A percentile compares a stretch with the other conserved stretches of the same genome.
Evolutionary conservation across 768 basidiomycete genomes (phyloP).

Genomic region (Suillus subalutaceus): DNA sequence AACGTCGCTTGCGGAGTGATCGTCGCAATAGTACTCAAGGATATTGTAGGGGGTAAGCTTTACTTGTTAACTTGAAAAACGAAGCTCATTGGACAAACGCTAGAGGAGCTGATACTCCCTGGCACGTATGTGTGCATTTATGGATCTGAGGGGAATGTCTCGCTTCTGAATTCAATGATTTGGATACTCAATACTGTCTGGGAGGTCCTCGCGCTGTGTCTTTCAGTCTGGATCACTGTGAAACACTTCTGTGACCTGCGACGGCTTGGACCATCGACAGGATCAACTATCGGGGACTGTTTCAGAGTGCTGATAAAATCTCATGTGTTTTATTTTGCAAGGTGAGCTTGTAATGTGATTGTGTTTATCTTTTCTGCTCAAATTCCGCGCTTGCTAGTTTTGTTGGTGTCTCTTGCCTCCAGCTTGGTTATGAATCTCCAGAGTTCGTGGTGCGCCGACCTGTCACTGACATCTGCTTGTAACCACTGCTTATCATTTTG

Average conservation of each 20-base stretch:
- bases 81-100: neutral
- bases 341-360: no score
- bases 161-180: neutral
- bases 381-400: no score
- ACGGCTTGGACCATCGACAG: neutral
- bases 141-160: neutral
- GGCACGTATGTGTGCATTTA: neutral
- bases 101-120: neutral
- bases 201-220: neutral
- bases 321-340: no score
- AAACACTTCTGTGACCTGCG: neutral
- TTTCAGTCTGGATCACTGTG: neutral
- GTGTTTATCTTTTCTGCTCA: no score
- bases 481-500: no score
- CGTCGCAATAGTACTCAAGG: neutral
- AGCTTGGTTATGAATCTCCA: no score
- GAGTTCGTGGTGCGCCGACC: no score
- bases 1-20: neutral
- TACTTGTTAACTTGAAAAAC: neutral
- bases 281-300: no score
- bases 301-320: no score
- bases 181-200: neutral
- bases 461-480: no score
- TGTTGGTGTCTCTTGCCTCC: no score
- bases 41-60: neutral